Percentiles rank a stretch among this genome's conserved stretches.
phyloP scores from a whole-genome alignment of 345 rosid species.

The Salix caprea region DNA sequence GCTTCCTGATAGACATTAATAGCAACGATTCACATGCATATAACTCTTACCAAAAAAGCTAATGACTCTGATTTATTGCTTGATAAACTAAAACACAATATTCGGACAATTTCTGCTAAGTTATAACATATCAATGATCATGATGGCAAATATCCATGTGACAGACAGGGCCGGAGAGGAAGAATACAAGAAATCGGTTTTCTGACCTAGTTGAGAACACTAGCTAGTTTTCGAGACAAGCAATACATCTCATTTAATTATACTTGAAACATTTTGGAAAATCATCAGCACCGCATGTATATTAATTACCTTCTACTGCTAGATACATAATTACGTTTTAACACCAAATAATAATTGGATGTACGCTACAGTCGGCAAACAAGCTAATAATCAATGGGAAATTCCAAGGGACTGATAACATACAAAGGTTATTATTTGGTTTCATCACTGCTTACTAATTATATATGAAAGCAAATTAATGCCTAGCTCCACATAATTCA shows the following conservation, averaged over 20 bases:
- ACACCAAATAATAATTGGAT: too few species aligned
- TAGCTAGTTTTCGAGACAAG: not conserved
- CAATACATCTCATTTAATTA: not conserved
- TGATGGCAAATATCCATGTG: not conserved
- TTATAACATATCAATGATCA: not conserved
- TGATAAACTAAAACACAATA: not conserved
- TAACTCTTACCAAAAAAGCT: not conserved
- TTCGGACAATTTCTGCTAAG: not conserved
- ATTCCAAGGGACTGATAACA: not conserved
- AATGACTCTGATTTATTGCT: not conserved
- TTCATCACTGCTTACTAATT: not conserved
- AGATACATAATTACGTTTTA: too few species aligned
- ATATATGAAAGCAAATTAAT: too few species aligned
- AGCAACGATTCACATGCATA: not conserved
- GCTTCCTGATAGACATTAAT: not conserved
- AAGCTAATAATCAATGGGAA: not conserved
- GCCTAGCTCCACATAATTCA: too few species aligned
- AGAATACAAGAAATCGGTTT: not conserved
- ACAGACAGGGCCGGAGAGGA: not conserved
- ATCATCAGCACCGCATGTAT: not conserved
- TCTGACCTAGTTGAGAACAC: not conserved
- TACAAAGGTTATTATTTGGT: not conserved
- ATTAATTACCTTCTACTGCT: not conserved
- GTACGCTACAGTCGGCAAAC: too few species aligned
- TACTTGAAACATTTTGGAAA: not conserved